phyloP scores from a whole-genome alignment of 2,329 filamentous ascomycete genomes.

The Hymenoscyphus fraxineus region DNA sequence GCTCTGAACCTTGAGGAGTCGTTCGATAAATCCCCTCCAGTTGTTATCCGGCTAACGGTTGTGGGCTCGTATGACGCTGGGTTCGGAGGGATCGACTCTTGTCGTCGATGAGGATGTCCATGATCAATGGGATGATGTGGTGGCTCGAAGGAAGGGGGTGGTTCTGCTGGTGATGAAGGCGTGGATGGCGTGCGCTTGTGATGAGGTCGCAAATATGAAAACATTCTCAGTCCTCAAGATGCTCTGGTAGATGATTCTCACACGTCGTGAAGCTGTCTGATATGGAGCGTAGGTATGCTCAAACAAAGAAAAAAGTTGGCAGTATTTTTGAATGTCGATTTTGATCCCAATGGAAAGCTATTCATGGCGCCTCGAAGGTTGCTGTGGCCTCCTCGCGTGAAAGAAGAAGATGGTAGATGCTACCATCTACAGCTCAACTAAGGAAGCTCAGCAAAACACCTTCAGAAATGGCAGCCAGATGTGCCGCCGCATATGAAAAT shows the following conservation, averaged over 20 bases:
- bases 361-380: conserved; percentile 4
- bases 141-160: conserved; percentile 29
- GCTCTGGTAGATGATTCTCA: not conserved
- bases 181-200: conserved; percentile 33
- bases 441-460: not conserved
- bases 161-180: conserved; percentile 33
- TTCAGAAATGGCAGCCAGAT: not conserved
- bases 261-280: not conserved
- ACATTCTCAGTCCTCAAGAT: conserved; percentile 24
- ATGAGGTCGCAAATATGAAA: conserved; percentile 36
- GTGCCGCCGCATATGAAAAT: not conserved
- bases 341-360: not conserved
- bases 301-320: not conserved
- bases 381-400: not conserved
- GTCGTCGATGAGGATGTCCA: conserved; percentile 28
- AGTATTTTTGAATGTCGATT: not conserved
- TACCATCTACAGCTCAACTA: not conserved
- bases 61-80: conserved; percentile 40
- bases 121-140: conserved; percentile 26
- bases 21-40: conserved; percentile 18
- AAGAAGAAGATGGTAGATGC: not conserved
- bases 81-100: conserved; percentile 23
- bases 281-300: not conserved
- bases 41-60: conserved; percentile 38
- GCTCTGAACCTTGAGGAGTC: conserved; percentile 12